Evolutionary conservation across 1,284 basidiomycete genomes (phyloP).

Genomic region (Rhodotorula mucilaginosa): DNA sequence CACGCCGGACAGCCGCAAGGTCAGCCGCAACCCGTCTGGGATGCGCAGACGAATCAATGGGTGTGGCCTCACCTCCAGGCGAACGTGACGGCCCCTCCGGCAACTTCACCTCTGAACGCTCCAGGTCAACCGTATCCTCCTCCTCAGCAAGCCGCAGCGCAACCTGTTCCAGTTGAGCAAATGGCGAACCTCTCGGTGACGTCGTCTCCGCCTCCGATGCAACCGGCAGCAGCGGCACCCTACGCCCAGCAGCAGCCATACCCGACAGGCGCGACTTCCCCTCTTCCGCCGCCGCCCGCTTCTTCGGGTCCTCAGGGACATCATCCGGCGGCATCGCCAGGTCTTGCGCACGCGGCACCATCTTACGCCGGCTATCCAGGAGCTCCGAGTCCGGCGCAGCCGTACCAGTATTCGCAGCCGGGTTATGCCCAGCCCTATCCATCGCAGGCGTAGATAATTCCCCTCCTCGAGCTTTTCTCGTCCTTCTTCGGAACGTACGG

Average conservation of each 20-base stretch:
- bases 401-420: background rate
- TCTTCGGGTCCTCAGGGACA: background rate
- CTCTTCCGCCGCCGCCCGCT: background rate
- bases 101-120: background rate
- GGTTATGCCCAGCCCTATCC: background rate
- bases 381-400: background rate
- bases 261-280: background rate
- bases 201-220: background rate
- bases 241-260: background rate
- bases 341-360: no score
- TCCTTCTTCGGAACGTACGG: background rate
- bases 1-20: background rate
- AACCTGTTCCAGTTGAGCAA: background rate
- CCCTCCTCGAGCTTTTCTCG: background rate
- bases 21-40: conserved; percentile 30
- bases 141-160: background rate
- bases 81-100: background rate
- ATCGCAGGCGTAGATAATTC: background rate
- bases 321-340: background rate
- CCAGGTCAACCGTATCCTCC: background rate
- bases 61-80: conserved; percentile 15
- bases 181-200: conserved; percentile 6
- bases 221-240: background rate
- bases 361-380: background rate
- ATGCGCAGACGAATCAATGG: conserved; percentile 24